These are phyloP conservation scores for Dothidotthia symphoricarpi DNA, from an alignment of 2,329 filamentous ascomycete genomes.

Conservation along the genomic window DNA sequence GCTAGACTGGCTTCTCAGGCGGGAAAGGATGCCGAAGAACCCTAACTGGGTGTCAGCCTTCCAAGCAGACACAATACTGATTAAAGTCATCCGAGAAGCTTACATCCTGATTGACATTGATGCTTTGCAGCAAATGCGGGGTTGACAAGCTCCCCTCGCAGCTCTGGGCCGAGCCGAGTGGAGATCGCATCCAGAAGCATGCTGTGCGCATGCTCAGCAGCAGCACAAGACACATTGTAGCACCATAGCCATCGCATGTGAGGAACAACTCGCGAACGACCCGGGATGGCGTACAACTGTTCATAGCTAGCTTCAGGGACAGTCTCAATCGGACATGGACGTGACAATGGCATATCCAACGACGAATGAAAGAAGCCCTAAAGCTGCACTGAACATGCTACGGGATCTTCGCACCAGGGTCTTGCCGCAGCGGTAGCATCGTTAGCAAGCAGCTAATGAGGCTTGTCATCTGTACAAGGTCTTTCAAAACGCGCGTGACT, in stretches of 20 bases:
- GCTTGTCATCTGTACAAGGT: slow-evolving; percentile 24
- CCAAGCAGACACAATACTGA: slow-evolving; percentile 23
- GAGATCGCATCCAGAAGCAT: slow-evolving; percentile 15
- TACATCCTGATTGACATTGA: slow-evolving; percentile 25
- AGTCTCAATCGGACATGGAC: slow-evolving; percentile 12
- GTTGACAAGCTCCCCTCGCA: slow-evolving; percentile 29
- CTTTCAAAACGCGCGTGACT: slow-evolving; percentile 33
- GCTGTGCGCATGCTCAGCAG: slow-evolving; percentile 23
- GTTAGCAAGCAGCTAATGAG: slow-evolving; percentile 18
- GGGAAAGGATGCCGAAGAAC: slow-evolving; percentile 5
- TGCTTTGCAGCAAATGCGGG: slow-evolving; percentile 37
- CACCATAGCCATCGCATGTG: slow-evolving; percentile 12
- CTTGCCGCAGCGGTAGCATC: slow-evolving; percentile 9
- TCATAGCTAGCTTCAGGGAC: slow-evolving; percentile 31
- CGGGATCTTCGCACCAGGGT: slow-evolving; percentile 15
- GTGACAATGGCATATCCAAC: slow-evolving; percentile 7
- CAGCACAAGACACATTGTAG: slow-evolving; percentile 17
- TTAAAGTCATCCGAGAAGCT: slow-evolving; percentile 27
- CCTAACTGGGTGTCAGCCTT: slow-evolving; percentile 13
- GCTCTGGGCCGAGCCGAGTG: slow-evolving; percentile 13
- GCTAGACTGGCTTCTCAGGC: background rate
- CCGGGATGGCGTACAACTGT: slow-evolving; percentile 14
- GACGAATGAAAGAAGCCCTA: slow-evolving; percentile 17
- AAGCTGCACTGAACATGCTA: slow-evolving; percentile 20
- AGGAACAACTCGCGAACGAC: slow-evolving; percentile 8